Evolutionary conservation across 208 protist species (phyloP), one percentile per base, ranked within the genome.

Genomic region (Novymonas esmeraldas): DNA sequence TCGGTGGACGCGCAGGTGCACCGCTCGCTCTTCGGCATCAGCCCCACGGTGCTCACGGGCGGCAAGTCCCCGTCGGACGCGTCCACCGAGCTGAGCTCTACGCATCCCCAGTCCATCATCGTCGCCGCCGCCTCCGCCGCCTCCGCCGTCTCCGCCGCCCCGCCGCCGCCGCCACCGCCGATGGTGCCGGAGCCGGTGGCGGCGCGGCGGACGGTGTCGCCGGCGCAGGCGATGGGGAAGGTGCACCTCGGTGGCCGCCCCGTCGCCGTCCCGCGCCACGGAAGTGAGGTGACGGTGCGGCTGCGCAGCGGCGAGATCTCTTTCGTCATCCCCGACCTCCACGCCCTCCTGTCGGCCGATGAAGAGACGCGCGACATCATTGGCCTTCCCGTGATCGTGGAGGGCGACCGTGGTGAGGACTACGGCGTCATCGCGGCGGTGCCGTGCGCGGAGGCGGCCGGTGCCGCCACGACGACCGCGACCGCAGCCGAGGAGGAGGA

Each of bases 351-450:
- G 71, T 69, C 72, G 11, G 20, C 50, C 41, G 68, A 79, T 26
- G 52, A 82, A 45, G 76, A 71, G 28, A 50, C 66, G 22, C 74
- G 79, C 26, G 77, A 91, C 16, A 14, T 92, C 34, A 33, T 87
- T 18, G 81, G 72, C 20, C 62, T 63, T 18, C 77, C 90, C 58
- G 91, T 96, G 6, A 73, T 96, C 22, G 82, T 96, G 38, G 91
- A 96, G 42, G 88, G 89, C 9, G 87, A 94, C 57, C 85, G 88
- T 39, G 91, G 91, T 2, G 82, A 89, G 73, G 91, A 96, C 68
- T 62, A 94, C 29, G 91, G 91, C 33, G 45, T 61, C 42, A 83
- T 96, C 51, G 45, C 50, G 1, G 58, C 73, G 20, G 68, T 91
- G 51, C 38, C 52, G 31, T 49, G 39, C 6, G 16, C 22, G 16